Evolutionary conservation across 176 grass and related monocot species (phyloP), one percentile per base, ranked within the genome.

Genomic region (Hsuehochloa calcarea): DNA sequence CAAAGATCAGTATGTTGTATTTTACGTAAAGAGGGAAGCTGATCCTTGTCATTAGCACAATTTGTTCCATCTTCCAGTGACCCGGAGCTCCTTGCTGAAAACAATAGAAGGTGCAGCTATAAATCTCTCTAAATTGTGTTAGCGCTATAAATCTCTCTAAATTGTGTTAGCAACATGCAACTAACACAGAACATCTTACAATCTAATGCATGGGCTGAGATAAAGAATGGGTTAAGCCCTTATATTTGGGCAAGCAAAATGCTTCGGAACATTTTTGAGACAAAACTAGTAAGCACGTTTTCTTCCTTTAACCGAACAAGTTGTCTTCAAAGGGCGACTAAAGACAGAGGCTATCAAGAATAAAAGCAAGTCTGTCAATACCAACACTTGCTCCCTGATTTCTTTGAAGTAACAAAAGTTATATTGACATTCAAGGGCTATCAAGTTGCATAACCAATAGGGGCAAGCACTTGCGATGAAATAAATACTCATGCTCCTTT

Each of bases 1-100:
- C 50, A 50, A 44, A 62, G 1, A 75, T 75, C 17, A 69, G 41
- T 8, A 51, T 34, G 50, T 41, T 34, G 61, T 50, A 80, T 62
- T 78, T 65, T 87, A 95, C 83, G 26, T 84, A 81, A 83, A 71
- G 75, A 86, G 15, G 62, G 81, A 74, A 75, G 70, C 23, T 85
- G 85, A 75, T 85, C 84, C 77, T 87, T 92, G 63, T 72, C 52
- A 29, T 79, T 72, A 47, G 71, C 9, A 77, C 54, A 76, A 77
- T 73, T 71, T 87, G 50, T 60, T 66, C 80, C 85, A 10, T 66
- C 78, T 90, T 88, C 72, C 70, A 79, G 74, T 31, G 41, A 83
- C 13, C 58, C 64, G 65, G 68, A 59, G 23, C 70, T 83, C 54
- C 7, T 71, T 85, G 69, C 85, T 83, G 70, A 19, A 79, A 68